Conservation (phyloP, 192 early-diverging fungal species). For the Rhizophagus prolifer region DNA sequence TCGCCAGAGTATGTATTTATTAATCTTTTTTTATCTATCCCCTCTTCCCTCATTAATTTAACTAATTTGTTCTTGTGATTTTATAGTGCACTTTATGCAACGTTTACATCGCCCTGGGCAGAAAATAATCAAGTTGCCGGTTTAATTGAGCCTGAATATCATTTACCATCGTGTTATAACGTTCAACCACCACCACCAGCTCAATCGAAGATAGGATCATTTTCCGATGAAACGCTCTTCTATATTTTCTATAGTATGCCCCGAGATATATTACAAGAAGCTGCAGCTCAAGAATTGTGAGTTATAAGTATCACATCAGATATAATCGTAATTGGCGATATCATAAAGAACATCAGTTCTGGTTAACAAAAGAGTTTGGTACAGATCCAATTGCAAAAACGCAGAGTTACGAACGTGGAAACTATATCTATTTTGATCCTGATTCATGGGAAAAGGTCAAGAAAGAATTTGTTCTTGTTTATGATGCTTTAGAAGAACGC, state of each 20-base stretch:
- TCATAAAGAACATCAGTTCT: slow-evolving; percentile 91
- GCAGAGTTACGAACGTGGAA: slow-evolving; percentile 75
- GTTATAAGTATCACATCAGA: slow-evolving; percentile 29
- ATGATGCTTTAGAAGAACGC: slow-evolving; percentile 85
- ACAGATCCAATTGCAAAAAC: slow-evolving; percentile 57
- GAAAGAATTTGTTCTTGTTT: slow-evolving; percentile 84
- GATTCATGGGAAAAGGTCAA: slow-evolving; percentile 85
- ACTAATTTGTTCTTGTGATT: not conserved
- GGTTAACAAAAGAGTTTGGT: slow-evolving; percentile 84
- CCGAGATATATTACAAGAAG: slow-evolving; percentile 88
- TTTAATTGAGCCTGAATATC: slow-evolving; percentile 80
- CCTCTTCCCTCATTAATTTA: not conserved
- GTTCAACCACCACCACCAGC: slow-evolving; percentile 69
- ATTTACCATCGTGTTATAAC: slow-evolving; percentile 84
- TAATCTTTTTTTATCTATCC: not conserved
- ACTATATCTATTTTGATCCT: slow-evolving; percentile 94
- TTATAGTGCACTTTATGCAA: slow-evolving; percentile 72
- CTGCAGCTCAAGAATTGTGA: slow-evolving; percentile 89
- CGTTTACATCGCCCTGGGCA: slow-evolving; percentile 88
- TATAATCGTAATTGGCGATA: slow-evolving; percentile 93
- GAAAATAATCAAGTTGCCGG: slow-evolving; percentile 65
- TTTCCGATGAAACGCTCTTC: slow-evolving; percentile 93
- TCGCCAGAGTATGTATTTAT: slow-evolving; percentile 60
- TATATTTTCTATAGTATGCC: slow-evolving; percentile 98
- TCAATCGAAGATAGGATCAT: slow-evolving; percentile 66